Evolutionary conservation across 768 basidiomycete species (phyloP).

Genomic region (Suillus luteus): DNA sequence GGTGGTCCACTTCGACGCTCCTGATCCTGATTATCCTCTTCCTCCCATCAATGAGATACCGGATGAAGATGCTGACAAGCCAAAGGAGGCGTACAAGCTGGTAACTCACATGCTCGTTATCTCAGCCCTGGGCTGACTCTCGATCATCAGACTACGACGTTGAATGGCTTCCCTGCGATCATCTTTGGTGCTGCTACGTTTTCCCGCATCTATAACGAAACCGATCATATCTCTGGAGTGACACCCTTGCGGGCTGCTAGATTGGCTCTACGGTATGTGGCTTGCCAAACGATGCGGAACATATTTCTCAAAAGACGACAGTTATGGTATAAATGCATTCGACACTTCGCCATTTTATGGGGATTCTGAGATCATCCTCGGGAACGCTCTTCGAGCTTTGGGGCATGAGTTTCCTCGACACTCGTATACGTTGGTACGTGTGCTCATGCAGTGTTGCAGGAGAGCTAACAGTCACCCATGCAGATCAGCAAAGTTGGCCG

Average conservation of each 20-base stretch:
- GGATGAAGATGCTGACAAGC: constrained; percentile 43
- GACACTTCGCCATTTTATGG: constrained; percentile 86
- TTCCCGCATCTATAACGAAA: constrained; percentile 64
- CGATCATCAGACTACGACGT: constrained; percentile 26
- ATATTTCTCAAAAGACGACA: constrained; percentile 27
- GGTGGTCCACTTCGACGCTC: constrained; percentile 44
- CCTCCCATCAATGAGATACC: constrained; percentile 43
- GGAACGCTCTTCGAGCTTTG: constrained; percentile 61
- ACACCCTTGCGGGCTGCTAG: constrained; percentile 67
- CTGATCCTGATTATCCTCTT: constrained; percentile 41
- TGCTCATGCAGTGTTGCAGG: too few species aligned
- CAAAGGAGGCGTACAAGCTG: constrained; percentile 34
- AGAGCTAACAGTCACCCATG: background rate
- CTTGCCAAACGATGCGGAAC: too few species aligned
- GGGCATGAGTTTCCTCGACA: constrained; percentile 72
- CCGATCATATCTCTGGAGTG: constrained; percentile 55
- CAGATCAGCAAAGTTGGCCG: constrained; percentile 90
- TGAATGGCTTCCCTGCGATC: constrained; percentile 47
- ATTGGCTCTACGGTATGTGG: constrained; percentile 69
- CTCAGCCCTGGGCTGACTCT: constrained; percentile 14
- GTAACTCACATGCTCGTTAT: constrained; percentile 29
- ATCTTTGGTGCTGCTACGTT: constrained; percentile 76
- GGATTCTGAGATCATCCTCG: constrained; percentile 75
- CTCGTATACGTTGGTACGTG: constrained; percentile 69
- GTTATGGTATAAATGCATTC: constrained; percentile 80